Evolutionary conservation across 2,329 filamentous ascomycete genomes (phyloP), one percentile per base, ranked within the genome.

Genomic region (Parasarocladium wereldwijsianum): DNA sequence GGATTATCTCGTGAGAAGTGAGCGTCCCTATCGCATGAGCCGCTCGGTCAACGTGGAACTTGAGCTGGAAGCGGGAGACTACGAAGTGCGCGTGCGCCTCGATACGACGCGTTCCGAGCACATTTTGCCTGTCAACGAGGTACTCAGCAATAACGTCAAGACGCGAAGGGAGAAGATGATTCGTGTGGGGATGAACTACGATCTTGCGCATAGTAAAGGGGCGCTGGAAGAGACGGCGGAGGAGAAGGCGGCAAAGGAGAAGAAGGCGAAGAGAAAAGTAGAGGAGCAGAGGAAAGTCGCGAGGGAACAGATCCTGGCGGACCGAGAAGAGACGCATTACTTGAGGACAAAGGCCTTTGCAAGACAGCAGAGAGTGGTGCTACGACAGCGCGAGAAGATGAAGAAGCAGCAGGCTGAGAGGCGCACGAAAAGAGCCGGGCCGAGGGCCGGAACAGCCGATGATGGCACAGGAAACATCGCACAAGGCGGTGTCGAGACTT

Each of bases 41-140:
- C 73, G 83, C 6, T 81, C 77, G 1, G 76, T 85, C 22, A 85
- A 77, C 29, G 74, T 80, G 2, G 83, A 90, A 47, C 62, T 90
- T 7, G 63, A 76, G 20, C 68, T 92, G 16, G 72, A 81, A 13
- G 66, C 76, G 0, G 83, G 83, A 8, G 71, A 67, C 24, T 92
- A 92, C 51, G 71, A 70, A 6, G 70, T 92, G 4, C 62, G 83
- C 14, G 66, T 87, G 49, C 84, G 81, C 46, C 66, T 90, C 34
- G 73, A 75, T 6, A 79, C 79, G 2, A 65, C 64, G 12, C 68
- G 76, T n/a, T 47, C 62, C 16, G 54, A 64, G 7, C 51, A 57
- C 1, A 60, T 55, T 2, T 32, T 58, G 16, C 54, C 58, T 1
- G 66, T 79, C 11, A 76, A 84, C 37, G 66, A 83, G 21, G 71